Evolutionary conservation across 306 rosid species (phyloP).

Genomic region (Prunus salicina): DNA sequence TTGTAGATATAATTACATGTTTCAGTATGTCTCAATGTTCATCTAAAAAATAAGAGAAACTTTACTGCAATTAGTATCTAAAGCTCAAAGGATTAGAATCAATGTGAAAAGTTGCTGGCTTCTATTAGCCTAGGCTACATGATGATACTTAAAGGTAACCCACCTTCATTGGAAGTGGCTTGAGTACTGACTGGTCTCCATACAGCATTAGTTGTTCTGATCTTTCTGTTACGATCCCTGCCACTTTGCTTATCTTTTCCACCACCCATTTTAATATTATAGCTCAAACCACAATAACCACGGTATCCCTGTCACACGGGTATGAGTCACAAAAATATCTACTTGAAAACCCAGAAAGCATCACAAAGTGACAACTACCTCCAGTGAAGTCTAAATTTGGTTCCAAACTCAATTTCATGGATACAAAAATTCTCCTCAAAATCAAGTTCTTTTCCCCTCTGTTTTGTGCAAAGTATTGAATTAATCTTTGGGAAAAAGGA

Average conservation of each 20-base stretch:
- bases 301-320: slow-evolving; percentile 32
- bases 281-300: slow-evolving; percentile 39
- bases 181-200: slow-evolving; percentile 67
- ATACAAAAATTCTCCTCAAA: not conserved
- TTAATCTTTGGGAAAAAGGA: no score
- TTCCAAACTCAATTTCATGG: not conserved
- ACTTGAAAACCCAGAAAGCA: not conserved
- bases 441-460: no score
- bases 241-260: slow-evolving; percentile 37
- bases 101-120: not conserved
- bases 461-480: no score
- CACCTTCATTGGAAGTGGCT: slow-evolving; percentile 58
- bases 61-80: not conserved
- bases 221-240: slow-evolving; percentile 35
- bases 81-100: not conserved
- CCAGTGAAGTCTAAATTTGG: not conserved
- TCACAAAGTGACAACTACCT: not conserved
- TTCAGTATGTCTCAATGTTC: not conserved
- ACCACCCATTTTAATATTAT: slow-evolving; percentile 44
- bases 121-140: not conserved
- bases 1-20: not conserved
- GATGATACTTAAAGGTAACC: slow-evolving; percentile 5
- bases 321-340: not conserved
- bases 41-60: not conserved
- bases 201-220: slow-evolving; percentile 25